Evolutionary conservation across 805 yeast species (phyloP).

Genomic region (Candida ponderosae): DNA sequence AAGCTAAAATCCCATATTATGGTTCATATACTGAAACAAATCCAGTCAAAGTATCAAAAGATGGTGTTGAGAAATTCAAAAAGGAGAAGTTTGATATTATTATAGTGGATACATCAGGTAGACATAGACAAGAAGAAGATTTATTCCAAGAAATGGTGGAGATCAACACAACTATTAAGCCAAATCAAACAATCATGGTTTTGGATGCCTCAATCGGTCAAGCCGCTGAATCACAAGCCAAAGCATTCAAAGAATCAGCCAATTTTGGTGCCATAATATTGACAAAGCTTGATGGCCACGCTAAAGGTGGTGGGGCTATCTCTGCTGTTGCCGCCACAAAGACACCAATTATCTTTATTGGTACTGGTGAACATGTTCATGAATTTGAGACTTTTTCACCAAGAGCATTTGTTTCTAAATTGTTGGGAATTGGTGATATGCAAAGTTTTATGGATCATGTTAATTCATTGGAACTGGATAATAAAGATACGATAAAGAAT

Average conservation of each 20-base stretch:
- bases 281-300: constrained; percentile 98
- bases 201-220: constrained; percentile 97
- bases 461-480: constrained; percentile 77
- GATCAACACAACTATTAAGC: constrained; percentile 78
- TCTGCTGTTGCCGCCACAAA: constrained; percentile 97
- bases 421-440: constrained; percentile 92
- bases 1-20: constrained; percentile 88
- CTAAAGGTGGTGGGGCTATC: constrained; percentile 99
- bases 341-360: constrained; percentile 92
- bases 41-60: constrained; percentile 85
- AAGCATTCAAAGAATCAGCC: constrained; percentile 87
- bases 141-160: constrained; percentile 93
- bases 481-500: constrained; percentile 85
- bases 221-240: constrained; percentile 93
- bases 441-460: constrained; percentile 94
- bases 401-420: constrained; percentile 78
- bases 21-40: constrained; percentile 95
- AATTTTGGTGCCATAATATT: constrained; percentile 92
- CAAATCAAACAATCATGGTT: constrained; percentile 97
- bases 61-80: constrained; percentile 88
- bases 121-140: constrained; percentile 92
- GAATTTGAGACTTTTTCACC: constrained; percentile 92
- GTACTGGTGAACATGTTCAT: constrained; percentile 96
- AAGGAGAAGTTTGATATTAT: constrained; percentile 88
- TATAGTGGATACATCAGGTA: constrained; percentile 95